Base-by-base conservation (phyloP, 106 monocot genomes). In the Agapanthus africanus region DNA sequence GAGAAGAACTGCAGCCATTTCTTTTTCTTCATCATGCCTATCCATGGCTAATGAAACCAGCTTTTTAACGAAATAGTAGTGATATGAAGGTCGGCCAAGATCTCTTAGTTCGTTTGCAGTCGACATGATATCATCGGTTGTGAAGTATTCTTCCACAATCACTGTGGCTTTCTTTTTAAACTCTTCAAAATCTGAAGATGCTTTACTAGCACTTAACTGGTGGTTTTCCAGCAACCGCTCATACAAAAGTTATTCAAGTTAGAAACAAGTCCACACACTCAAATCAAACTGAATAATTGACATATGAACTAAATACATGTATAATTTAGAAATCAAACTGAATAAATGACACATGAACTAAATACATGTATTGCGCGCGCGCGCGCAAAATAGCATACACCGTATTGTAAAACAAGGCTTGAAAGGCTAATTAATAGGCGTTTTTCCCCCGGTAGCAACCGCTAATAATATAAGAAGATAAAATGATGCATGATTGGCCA, bases 21-120 rank as follows among this genome's bases (percentile, higher is more conserved):
- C 92, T 70, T 88, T 92, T 80, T 92, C 92, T 32, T 77, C 82
- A 74, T 88, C 82, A 68, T 92, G 82, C 71, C 88, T 73, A 65
- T 92, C 92, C 92, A 92, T 88, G 31, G 92, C 85, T 32, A 79
- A 74, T 7, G 92, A 92, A 14, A 92, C 85, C 22, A 92, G 81
- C 65, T 92, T 92, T 80, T 92, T 92, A 34, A 92, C 83, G 60
- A 92, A 92, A 50, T 85, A 85, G 65, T 81, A 76, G 49, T 88
- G 85, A 37, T 80, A 85, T 28, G 33, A 67, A 21, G 82, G 76
- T 11, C 31, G 61, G 6, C 73, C 57, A 22, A 88, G 73, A 54
- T 80, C 74, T 36, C 52, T 75, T 21, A 92, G 52, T 56, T 92
- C 92, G 64, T 68, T 74, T 11, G 80, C 80, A 44, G 85, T 65